Evolutionary conservation across 495 filamentous ascomycete genomes (phyloP), one percentile per base, ranked within the genome.

Genomic region (Penicillium dipodomyicola): DNA sequence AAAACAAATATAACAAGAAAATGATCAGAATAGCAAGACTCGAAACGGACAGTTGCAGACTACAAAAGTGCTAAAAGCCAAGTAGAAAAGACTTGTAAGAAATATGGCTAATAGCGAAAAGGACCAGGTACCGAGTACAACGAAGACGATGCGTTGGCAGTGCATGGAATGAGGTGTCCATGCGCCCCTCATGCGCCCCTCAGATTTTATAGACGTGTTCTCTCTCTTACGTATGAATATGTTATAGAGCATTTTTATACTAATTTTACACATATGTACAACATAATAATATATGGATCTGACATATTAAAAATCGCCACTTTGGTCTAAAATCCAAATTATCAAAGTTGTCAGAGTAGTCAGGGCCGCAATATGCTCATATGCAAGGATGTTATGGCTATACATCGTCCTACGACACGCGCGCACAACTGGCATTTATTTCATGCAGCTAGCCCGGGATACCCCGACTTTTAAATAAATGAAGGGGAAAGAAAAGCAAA

Each of bases 111-210:
- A 14, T 14, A 33, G 10, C 9, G 30, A 12, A 33, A 33, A 33
- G 30, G 30, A 14, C 30, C 30, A 54, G 42, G 52, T 54, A 54
- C 52, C 42, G 20, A 44, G 43, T 54, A 54, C 52, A 54, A 52
- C 35, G 25, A 54, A 54, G 22, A 46, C 52, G 42, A 54, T 54
- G 52, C 52, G 52, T 45, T 54, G 52, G 52, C 52, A 54, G 73
- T 75, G 71, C 70, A 72, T n/a, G 63, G 67, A 62, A 60, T 69
- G 65, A 68, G 63, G 55, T 68, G 65, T 64, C 60, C 59, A 22
- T 27, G 32, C 27, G 30, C 44, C 41, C 44, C 44, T 73, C 69
- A 71, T 75, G 70, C 63, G 49, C 61, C 70, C 67, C 56, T 64
- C 65, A 12, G 45, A 48, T 25, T 17, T 49, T 49, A 37, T 37